These are phyloP conservation scores for Pseudopyrenochaeta lycopersici DNA, from an alignment of 2,329 filamentous ascomycete species.

Conservation along the genomic window DNA sequence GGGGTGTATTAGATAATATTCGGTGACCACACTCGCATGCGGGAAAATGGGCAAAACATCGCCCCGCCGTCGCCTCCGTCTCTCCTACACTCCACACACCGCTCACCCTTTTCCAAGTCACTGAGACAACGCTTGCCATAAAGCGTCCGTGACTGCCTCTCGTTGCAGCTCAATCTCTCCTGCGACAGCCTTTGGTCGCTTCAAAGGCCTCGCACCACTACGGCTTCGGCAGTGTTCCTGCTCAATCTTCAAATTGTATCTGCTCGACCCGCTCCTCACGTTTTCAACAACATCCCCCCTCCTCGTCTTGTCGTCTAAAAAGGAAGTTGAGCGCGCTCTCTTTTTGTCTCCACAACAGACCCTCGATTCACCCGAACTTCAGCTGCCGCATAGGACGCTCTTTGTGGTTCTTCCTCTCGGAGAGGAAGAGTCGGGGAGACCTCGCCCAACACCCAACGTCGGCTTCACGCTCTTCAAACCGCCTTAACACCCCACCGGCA, in stretches of 20 bases:
- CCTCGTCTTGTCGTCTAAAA: conserved; percentile 48
- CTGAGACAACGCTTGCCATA: conserved; percentile 6
- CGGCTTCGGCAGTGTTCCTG: conserved; percentile 55
- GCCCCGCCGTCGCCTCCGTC: conserved; percentile 22
- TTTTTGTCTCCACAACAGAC: conserved; percentile 54
- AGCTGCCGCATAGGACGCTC: conserved; percentile 99
- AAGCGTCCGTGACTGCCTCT: conserved; percentile 16
- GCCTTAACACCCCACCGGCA: conserved; percentile 74
- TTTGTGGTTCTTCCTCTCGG: conserved; percentile 98
- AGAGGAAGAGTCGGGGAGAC: conserved; percentile 99
- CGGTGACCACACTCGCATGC: conserved; percentile 21
- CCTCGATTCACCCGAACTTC: conserved; percentile 70
- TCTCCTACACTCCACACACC: conserved; percentile 16
- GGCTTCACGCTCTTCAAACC: conserved; percentile 94
- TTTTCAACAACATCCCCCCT: conserved; percentile 60
- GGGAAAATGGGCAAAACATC: conserved; percentile 35
- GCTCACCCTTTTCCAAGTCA: conserved; percentile 5
- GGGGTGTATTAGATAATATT: neutral
- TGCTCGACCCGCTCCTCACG: conserved; percentile 56
- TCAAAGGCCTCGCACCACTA: conserved; percentile 55
- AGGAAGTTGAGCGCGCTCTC: conserved; percentile 53
- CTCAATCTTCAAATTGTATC: conserved; percentile 59
- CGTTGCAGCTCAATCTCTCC: conserved; percentile 11
- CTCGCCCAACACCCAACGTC: conserved; percentile 84
- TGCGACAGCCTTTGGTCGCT: conserved; percentile 50